Conservation (phyloP, 495 filamentous ascomycete species). For the Jackrogersella minutella region DNA sequence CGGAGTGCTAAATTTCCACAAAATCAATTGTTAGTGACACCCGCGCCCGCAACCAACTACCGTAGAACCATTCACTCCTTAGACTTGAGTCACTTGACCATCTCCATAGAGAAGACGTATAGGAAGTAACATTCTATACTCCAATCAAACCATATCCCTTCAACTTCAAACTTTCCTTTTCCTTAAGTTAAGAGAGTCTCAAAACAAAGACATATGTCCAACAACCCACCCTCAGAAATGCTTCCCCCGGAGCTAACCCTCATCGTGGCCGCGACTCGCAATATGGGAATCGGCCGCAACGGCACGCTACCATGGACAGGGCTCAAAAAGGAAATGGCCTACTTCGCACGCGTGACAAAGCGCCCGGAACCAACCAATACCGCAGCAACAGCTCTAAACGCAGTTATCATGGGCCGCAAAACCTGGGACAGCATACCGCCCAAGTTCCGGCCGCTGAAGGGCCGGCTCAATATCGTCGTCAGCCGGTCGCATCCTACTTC, state of each 20-base stretch:
- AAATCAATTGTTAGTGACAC: constrained; percentile 20
- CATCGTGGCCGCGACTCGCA: constrained; percentile 76
- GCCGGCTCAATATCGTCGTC: constrained; percentile 80
- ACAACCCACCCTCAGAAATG: constrained; percentile 18
- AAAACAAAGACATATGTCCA: constrained; percentile 22
- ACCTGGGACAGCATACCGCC: constrained; percentile 89
- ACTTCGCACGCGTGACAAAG: constrained; percentile 91
- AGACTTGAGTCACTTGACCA: too few species aligned
- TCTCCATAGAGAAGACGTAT: too few species aligned
- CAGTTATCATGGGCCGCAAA: constrained; percentile 96
- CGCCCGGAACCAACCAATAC: constrained; percentile 47
- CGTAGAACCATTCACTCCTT: not conserved
- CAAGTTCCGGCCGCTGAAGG: constrained; percentile 78
- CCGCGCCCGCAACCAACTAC: not conserved
- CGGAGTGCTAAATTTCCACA: constrained; percentile 8
- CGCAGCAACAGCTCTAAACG: constrained; percentile 61
- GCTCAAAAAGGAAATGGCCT: constrained; percentile 88
- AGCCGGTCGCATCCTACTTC: constrained; percentile 53
- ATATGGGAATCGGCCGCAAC: constrained; percentile 84
- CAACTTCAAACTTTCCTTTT: too few species aligned
- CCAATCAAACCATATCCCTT: too few species aligned
- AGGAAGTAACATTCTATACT: too few species aligned
- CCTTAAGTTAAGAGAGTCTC: too few species aligned
- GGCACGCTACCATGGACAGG: constrained; percentile 88
- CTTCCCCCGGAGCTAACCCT: constrained; percentile 66